These are phyloP conservation scores for Ettlia oleoabundans DNA, from an alignment of 139 green algal species.

Conservation along the genomic window DNA sequence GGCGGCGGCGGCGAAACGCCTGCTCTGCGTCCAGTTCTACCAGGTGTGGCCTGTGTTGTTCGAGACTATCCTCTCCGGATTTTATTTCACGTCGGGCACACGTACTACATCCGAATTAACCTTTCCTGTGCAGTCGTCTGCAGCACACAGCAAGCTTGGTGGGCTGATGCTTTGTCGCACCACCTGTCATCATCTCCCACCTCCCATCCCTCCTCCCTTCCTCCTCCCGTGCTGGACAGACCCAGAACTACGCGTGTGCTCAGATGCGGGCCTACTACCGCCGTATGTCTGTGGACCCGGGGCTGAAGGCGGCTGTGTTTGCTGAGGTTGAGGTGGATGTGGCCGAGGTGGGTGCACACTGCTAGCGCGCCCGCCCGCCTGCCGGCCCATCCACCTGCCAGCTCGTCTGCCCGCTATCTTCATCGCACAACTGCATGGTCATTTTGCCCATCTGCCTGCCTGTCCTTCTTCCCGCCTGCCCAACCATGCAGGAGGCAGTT, in stretches of 20 bases:
- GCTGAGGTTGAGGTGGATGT: slow-evolving; percentile 17
- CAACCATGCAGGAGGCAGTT: neutral
- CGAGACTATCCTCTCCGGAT: no score
- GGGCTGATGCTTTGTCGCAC: no score
- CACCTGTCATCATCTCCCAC: no score
- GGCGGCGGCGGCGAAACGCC: neutral
- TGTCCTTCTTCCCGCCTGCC: neutral
- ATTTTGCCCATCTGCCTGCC: neutral
- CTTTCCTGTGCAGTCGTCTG: no score
- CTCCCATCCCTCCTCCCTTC: no score
- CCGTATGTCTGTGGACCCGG: neutral
- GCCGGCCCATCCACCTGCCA: neutral
- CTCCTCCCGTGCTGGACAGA: neutral
- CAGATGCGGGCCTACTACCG: slow-evolving; percentile 25
- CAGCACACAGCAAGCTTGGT: no score
- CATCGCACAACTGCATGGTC: neutral
- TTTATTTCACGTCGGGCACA: no score
- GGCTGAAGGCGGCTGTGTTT: slow-evolving; percentile 2
- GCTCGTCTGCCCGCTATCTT: neutral
- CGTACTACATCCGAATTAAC: no score
- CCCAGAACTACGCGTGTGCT: slow-evolving; percentile 6
- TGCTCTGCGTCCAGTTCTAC: slow-evolving; percentile 11
- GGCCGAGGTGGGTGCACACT: neutral
- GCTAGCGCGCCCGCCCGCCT: neutral
- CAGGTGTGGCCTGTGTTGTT: slow-evolving; percentile 4